phyloP scores from a whole-genome alignment of 768 basidiomycete species.

The Ramaria sp. region DNA sequence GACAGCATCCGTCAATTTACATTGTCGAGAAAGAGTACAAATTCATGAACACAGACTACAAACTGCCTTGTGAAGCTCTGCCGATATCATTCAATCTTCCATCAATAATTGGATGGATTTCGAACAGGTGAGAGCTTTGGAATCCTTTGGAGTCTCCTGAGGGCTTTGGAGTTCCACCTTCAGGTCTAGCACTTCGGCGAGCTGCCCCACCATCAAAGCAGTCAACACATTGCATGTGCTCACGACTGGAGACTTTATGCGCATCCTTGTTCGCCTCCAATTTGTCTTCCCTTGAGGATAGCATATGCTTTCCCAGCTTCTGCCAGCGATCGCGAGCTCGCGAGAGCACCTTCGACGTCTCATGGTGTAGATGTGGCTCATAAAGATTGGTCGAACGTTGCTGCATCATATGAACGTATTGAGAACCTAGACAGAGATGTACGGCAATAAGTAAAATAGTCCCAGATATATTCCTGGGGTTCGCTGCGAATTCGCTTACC shows the following conservation, averaged over 20 bases:
- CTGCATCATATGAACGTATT: conserved; percentile 59
- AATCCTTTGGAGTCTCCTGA: conserved; percentile 14
- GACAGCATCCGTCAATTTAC: no score
- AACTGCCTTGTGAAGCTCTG: conserved; percentile 12
- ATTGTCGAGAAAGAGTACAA: no score
- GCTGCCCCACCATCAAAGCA: conserved; percentile 49
- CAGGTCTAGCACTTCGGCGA: conserved; percentile 19
- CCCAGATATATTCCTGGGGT: neutral
- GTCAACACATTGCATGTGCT: conserved; percentile 76
- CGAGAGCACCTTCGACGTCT: conserved; percentile 33
- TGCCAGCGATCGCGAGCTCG: conserved; percentile 35
- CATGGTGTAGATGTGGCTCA: conserved; percentile 26
- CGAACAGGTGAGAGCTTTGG: conserved; percentile 34
- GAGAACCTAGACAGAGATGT: conserved; percentile 38
- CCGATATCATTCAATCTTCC: conserved; percentile 51
- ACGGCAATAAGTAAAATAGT: neutral
- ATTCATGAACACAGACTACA: no score
- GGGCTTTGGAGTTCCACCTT: conserved; percentile 12
- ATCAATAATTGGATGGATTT: conserved; percentile 55
- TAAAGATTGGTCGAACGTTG: conserved; percentile 24
- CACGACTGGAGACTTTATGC: conserved; percentile 39
- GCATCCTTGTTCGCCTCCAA: neutral
- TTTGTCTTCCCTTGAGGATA: neutral
- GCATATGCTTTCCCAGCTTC: conserved; percentile 7
- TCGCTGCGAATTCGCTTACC: conserved; percentile 32